phyloP scores from a whole-genome alignment of 2,329 filamentous ascomycete genomes.

The Talaromyces atroroseus region DNA sequence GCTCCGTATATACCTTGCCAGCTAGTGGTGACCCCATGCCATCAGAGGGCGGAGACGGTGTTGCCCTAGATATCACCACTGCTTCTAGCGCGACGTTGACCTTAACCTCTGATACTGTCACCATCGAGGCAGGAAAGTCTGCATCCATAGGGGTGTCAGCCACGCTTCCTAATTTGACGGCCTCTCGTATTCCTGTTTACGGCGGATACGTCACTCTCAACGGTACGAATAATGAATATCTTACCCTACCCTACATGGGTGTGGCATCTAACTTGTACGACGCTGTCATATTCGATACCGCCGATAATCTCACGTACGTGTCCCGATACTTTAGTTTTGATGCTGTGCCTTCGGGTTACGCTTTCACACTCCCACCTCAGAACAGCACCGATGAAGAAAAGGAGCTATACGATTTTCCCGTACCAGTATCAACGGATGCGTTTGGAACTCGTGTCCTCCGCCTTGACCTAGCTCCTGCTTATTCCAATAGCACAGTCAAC shows the following conservation, averaged over 20 bases:
- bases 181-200: constrained; percentile 26
- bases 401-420: constrained; percentile 8
- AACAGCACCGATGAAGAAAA: constrained; percentile 9
- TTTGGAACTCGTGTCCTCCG: constrained; percentile 8
- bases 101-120: constrained; percentile 16
- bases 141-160: constrained; percentile 20
- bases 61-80: constrained; percentile 11
- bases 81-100: constrained; percentile 9
- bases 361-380: constrained; percentile 8
- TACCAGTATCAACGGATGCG: neutral
- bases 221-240: constrained; percentile 19
- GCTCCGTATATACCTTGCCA: constrained; percentile 50
- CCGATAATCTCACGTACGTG: constrained; percentile 2
- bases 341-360: neutral
- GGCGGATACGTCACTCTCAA: constrained; percentile 27
- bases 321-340: constrained; percentile 5
- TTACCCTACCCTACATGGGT: constrained; percentile 29
- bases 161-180: constrained; percentile 16
- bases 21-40: constrained; percentile 8
- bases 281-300: constrained; percentile 1
- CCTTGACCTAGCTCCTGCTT: constrained; percentile 6
- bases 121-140: constrained; percentile 17
- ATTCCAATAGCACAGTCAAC: neutral
- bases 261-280: constrained; percentile 17
- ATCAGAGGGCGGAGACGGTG: constrained; percentile 5